Base-by-base conservation (phyloP, 805 yeast species). In the Isabelozyma heimii region DNA sequence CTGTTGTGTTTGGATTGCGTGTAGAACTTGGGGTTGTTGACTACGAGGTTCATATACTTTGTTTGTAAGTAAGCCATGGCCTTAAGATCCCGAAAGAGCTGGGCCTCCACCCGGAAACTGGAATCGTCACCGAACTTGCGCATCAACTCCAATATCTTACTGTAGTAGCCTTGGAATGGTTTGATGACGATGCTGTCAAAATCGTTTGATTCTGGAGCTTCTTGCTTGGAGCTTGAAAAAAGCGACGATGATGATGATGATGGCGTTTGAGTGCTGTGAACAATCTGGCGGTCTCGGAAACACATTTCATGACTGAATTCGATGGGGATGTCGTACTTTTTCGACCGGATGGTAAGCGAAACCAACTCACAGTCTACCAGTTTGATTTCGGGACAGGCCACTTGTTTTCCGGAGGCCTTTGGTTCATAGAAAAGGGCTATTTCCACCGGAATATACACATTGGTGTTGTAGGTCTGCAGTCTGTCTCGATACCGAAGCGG, bases 231-330 rank as follows among this genome's bases (percentile, higher is more conserved):
- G 10, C 10, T 16, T 8, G 37, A 27, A 7, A 42, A 42, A 9
- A 42, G 6, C 8, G 44, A 42, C 10, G 37, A 27, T 8, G 44
- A 14, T n/a, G 37, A 27, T 7, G 24, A 16, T 5, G 42, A 15
- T 8, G 17, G 15, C 7, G 40, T 37, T 13, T 8, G 10, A 20
- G 52, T 51, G 5, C 58, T 57, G 42, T 65, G 66, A 16, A 67
- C 62, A 35, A 63, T 63, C 28, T 66, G 67, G 17, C 65, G 64
- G 41, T 70, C 73, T 13, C 57, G 52, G 52, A 70, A 69, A 47
- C 70, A 68, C 66, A 71, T 63, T 24, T 70, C 76, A 47, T 69
- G 75, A 49, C 64, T 67, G 51, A 73, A 55, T 40, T 72, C 76
- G 5, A 73, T 58, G 1, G 79, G 79, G 13, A 73, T 66, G 8